Evolutionary conservation across 768 basidiomycete species (phyloP).

Genomic region (Lyophyllum shimeji): DNA sequence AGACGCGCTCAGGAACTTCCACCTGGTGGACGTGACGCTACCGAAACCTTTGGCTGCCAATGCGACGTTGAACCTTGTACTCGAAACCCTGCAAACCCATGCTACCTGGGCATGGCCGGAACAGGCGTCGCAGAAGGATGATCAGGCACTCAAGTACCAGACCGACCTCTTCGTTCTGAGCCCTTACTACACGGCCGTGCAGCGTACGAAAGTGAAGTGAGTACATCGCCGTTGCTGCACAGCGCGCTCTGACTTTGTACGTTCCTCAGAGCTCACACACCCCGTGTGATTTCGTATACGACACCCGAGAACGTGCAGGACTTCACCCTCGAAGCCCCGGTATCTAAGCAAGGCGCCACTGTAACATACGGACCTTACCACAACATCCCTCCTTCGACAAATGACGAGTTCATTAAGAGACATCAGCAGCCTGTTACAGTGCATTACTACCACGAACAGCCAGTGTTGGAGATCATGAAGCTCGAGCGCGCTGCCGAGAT

Average conservation of each 20-base stretch:
- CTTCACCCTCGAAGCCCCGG: slow-evolving; percentile 60
- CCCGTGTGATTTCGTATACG: slow-evolving; percentile 71
- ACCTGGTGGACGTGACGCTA: slow-evolving; percentile 62
- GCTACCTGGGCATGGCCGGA: slow-evolving; percentile 76
- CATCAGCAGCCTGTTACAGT: slow-evolving; percentile 68
- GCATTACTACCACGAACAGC: slow-evolving; percentile 83
- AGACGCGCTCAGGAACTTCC: slow-evolving; percentile 34
- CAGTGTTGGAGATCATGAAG: slow-evolving; percentile 72
- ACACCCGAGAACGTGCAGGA: slow-evolving; percentile 59
- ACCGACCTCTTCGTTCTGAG: slow-evolving; percentile 81
- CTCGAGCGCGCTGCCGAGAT: slow-evolving; percentile 83
- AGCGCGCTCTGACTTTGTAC: slow-evolving; percentile 1
- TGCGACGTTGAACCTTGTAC: slow-evolving; percentile 69
- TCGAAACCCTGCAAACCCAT: slow-evolving; percentile 80
- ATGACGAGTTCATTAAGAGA: slow-evolving; percentile 50
- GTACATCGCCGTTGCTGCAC: slow-evolving; percentile 21
- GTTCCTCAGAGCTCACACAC: slow-evolving; percentile 58
- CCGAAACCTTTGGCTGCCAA: slow-evolving; percentile 59
- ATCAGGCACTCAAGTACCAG: slow-evolving; percentile 77
- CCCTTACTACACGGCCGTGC: slow-evolving; percentile 77
- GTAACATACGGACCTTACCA: slow-evolving; percentile 90
- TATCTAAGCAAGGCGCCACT: slow-evolving; percentile 74
- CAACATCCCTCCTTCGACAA: slow-evolving; percentile 65
- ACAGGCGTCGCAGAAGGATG: slow-evolving; percentile 69
- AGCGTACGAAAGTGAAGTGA: slow-evolving; percentile 86